Base-by-base conservation (phyloP, 2,329 filamentous ascomycete genomes). In the Hypoxylon sp. region DNA sequence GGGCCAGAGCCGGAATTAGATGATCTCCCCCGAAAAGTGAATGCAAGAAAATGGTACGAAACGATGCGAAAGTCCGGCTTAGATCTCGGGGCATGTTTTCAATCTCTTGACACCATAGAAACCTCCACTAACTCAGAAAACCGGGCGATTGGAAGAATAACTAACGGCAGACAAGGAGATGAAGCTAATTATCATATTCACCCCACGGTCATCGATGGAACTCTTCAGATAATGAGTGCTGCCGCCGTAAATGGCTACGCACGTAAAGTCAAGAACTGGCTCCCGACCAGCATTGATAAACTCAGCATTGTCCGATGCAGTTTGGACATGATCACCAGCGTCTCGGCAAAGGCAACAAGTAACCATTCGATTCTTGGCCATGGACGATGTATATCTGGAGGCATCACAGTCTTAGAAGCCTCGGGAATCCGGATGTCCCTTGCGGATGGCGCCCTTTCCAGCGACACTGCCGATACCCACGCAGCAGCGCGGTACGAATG, bases 11-110 rank as follows among this genome's bases (percentile, higher is more conserved):
- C 17, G n/a, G 9, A 30, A 19, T 23, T 38, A 21, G 41, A 36
- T 9, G 30, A 51, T 10, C 62, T 67, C 28, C 60, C 71, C 9
- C 57, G 67, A 23, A 60, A 63, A 43, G 52, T 72, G 10, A 51
- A 65, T 23, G 46, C 63, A 5, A 41, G 41, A 28, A 60, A 48
- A 32, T 70, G 59, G 60, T 76, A 75, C 55, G 45, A 62, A 25
- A 60, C 61, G 13, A 60, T 75, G 65, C 59, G 43, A 6, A 70
- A 68, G 46, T 59, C 72, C 9, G 75, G 75, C 0, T 41, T 75
- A 3, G 70, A 72, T 30, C 75, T 75, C 51, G 72, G 75, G 7
- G 56, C 72, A 7, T 13, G 38, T n/a, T 77, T 76, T 51, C 72
- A 72, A 56, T 64, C 62, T 2, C 60, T 75, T 14, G 48, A 60